Evolutionary conservation across 345 rosid genomes (phyloP).

Genomic region (Cochlearia excelsa): DNA sequence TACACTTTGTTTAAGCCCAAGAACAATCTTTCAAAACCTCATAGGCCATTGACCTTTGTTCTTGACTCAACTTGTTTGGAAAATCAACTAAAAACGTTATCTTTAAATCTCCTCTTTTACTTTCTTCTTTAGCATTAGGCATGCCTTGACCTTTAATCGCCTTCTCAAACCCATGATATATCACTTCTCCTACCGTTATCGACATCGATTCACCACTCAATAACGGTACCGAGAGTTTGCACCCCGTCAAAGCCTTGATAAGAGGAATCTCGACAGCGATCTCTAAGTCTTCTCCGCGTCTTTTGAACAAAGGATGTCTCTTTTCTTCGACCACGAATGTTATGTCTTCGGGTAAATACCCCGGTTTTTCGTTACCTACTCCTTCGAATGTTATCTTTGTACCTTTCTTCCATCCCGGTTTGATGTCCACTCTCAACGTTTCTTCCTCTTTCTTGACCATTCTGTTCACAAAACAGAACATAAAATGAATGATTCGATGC

Average conservation of each 20-base stretch:
- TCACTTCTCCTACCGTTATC: constrained; percentile 47
- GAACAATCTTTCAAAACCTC: constrained; percentile 54
- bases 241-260: constrained; percentile 73
- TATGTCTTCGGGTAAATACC: constrained; percentile 65
- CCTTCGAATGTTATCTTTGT: constrained; percentile 83
- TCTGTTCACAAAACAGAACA: constrained; percentile 35
- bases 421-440: constrained; percentile 52
- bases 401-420: constrained; percentile 93
- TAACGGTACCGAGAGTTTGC: constrained; percentile 65
- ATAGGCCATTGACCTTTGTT: constrained; percentile 48
- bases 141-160: constrained; percentile 69
- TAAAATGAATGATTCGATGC: too few relatives aligned
- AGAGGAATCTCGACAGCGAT: constrained; percentile 67
- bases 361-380: constrained; percentile 77
- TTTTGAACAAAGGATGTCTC: constrained; percentile 57
- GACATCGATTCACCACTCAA: constrained; percentile 59
- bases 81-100: constrained; percentile 59
- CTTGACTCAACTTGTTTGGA: constrained; percentile 48
- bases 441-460: constrained; percentile 61
- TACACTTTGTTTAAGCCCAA: constrained; percentile 21
- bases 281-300: constrained; percentile 66
- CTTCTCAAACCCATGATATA: constrained; percentile 64
- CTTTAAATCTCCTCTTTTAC: constrained; percentile 59
- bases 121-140: constrained; percentile 51
- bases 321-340: constrained; percentile 58